Evolutionary conservation across 495 filamentous ascomycete genomes (phyloP).

Genomic region (Durotheca rogersii): DNA sequence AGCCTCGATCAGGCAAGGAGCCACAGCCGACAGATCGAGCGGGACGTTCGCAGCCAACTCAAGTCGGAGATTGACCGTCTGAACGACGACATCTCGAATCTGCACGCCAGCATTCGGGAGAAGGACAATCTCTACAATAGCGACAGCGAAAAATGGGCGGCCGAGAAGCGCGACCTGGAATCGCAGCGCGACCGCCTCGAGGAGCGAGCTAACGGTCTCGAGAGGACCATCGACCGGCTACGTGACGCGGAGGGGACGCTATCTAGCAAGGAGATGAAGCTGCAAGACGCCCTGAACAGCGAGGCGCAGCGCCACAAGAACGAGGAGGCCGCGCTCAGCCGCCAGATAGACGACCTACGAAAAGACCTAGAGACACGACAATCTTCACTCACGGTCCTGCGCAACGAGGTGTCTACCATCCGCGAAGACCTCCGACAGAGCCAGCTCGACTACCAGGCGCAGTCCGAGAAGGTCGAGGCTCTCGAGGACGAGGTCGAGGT

Average conservation of each 20-base stretch:
- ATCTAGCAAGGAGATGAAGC: constrained; percentile 62
- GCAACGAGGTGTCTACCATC: constrained; percentile 49
- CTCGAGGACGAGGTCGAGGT: constrained; percentile 81
- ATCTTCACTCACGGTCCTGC: constrained; percentile 42
- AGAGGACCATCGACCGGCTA: constrained; percentile 71
- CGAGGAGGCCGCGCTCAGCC: constrained; percentile 40
- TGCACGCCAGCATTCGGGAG: constrained; percentile 69
- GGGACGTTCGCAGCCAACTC: constrained; percentile 58
- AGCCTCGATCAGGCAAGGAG: constrained; percentile 61
- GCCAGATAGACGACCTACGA: constrained; percentile 50
- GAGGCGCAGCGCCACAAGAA: constrained; percentile 46
- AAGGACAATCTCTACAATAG: constrained; percentile 69
- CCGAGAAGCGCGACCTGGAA: constrained; percentile 62
- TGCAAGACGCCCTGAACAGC: constrained; percentile 59
- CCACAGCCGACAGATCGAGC: constrained; percentile 58
- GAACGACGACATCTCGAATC: constrained; percentile 65
- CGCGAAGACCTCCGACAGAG: constrained; percentile 69
- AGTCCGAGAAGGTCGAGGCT: constrained; percentile 68
- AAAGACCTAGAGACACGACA: constrained; percentile 48
- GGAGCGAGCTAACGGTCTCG: constrained; percentile 66
- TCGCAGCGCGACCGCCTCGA: constrained; percentile 66
- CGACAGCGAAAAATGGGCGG: constrained; percentile 71
- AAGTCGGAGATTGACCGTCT: constrained; percentile 62
- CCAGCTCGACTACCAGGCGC: constrained; percentile 60
- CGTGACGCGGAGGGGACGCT: constrained; percentile 69